Evolutionary conservation across 2,329 filamentous ascomycete species (phyloP).

Genomic region (Bipolaris victoriae): DNA sequence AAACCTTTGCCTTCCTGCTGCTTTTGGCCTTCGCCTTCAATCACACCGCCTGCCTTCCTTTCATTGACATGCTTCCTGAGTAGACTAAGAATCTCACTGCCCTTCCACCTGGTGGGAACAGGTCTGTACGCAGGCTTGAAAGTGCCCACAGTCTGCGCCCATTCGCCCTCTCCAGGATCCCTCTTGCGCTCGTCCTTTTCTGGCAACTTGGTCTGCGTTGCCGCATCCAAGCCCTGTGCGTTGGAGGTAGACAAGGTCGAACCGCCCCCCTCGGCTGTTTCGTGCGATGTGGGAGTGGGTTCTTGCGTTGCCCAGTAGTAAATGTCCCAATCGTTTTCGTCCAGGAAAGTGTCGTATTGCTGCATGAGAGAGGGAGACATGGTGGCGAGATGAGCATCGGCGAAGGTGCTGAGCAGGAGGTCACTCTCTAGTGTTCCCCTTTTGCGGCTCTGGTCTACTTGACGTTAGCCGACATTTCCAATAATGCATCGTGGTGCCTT

Average conservation of each 20-base stretch:
- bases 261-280: constrained; percentile 61
- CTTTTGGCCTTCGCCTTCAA: constrained; percentile 43
- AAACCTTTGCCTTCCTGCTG: constrained; percentile 48
- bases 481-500: not conserved
- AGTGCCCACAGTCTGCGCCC: constrained; percentile 94
- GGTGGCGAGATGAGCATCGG: constrained; percentile 73
- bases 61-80: constrained; percentile 80
- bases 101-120: constrained; percentile 83
- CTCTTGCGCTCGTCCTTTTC: constrained; percentile 57
- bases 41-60: constrained; percentile 67
- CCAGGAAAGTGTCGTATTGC: constrained; percentile 90
- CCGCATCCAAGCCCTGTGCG: constrained; percentile 53
- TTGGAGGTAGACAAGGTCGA: constrained; percentile 51
- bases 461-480: constrained; percentile 11
- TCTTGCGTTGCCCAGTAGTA: constrained; percentile 99
- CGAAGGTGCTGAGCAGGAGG: constrained; percentile 94
- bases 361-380: constrained; percentile 77
- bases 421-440: constrained; percentile 95
- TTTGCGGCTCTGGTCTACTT: constrained; percentile 90
- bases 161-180: constrained; percentile 73
- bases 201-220: constrained; percentile 53
- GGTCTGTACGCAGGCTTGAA: constrained; percentile 94
- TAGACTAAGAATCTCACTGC: constrained; percentile 77
- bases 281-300: constrained; percentile 63
- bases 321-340: constrained; percentile 99